Evolutionary conservation across 2,329 filamentous ascomycete species (phyloP).

Genomic region (Dryadomyces quercus-mongolicae): DNA sequence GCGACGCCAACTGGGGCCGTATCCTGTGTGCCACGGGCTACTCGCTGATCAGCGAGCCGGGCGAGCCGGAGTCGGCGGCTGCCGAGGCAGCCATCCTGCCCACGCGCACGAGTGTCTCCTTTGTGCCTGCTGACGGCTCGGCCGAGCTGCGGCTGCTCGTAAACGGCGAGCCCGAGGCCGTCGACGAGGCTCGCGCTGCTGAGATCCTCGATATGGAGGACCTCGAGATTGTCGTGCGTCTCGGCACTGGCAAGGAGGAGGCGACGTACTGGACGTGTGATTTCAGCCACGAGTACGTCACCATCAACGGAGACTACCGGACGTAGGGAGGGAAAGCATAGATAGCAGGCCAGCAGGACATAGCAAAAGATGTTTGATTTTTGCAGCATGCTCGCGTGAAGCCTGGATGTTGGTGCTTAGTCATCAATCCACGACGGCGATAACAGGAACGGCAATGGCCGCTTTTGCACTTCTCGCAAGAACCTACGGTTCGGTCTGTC

Average conservation of each 20-base stretch:
- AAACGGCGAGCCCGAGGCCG: conserved; percentile 65
- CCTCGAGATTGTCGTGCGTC: conserved; percentile 61
- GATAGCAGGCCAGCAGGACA: background rate
- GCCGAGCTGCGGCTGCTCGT: conserved; percentile 65
- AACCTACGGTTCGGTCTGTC: too few species aligned
- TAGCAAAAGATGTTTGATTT: too few species aligned
- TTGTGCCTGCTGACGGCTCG: conserved; percentile 66
- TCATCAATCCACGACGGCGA: background rate
- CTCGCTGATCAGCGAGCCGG: conserved; percentile 51
- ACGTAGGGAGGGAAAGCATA: conserved; percentile 40
- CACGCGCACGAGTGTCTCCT: conserved; percentile 64
- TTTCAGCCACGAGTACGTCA: conserved; percentile 70
- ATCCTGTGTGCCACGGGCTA: conserved; percentile 94
- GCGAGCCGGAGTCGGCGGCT: conserved; percentile 34
- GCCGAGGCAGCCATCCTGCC: conserved; percentile 37
- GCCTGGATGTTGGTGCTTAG: background rate
- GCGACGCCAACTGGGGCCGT: conserved; percentile 96
- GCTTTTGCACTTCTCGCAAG: too few species aligned
- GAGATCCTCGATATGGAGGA: conserved; percentile 70
- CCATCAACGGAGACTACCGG: conserved; percentile 57
- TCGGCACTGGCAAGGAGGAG: conserved; percentile 57
- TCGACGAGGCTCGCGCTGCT: conserved; percentile 65
- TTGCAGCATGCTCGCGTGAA: too few species aligned
- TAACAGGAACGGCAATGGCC: too few species aligned
- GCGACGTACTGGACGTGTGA: conserved; percentile 78